Evolutionary conservation across 2,329 filamentous ascomycete genomes (phyloP), one percentile per base, ranked within the genome.

Genomic region (Cladosporium sp.): DNA sequence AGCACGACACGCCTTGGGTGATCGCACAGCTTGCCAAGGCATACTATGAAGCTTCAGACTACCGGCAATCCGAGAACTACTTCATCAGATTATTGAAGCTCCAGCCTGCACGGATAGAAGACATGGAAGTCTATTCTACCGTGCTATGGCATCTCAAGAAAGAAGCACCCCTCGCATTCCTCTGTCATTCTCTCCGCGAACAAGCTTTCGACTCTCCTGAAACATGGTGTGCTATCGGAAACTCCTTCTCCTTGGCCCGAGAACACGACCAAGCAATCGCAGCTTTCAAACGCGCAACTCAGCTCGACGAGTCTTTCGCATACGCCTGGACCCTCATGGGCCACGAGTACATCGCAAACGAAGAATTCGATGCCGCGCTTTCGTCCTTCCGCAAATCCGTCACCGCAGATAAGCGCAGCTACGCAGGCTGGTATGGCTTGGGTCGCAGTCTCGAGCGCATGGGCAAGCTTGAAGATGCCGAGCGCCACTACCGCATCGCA

Each of bases 51-150:
- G 92, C 94, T 76, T 90, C 91, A 11, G 87, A 90, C 70, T 97
- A 98, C 75, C 82, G 84, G 2, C 92, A 97, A 69, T 92, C 95
- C 3, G 94, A 97, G 76, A 92, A 91, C 70, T 91, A 89, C 73
- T 99, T 97, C 77, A 85, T 88, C 66, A 88, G 89, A 65, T 87
- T 99, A 70, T 89, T 92, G 60, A 86, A 90, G 36, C 84, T 95
- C 71, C 89, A 92, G 14, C 94, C 94, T 0, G 91, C 92, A 1
- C 88, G 92, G 4, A 84, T 96, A 54, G 91, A 96, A 75, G 93
- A 97, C 74, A 97, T 98, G 93, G 95, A 99, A 76, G 89, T 98
- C 41, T 99, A 97, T 79, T 98, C 94, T 15, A 99, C 95, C 0
- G 90, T 96, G n/a, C 85, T 99, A n/a, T 99, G 96, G 95, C 93